These are phyloP conservation scores for Macrotyloma uniflorum DNA, from an alignment of 306 rosid genomes.

Conservation along the genomic window DNA sequence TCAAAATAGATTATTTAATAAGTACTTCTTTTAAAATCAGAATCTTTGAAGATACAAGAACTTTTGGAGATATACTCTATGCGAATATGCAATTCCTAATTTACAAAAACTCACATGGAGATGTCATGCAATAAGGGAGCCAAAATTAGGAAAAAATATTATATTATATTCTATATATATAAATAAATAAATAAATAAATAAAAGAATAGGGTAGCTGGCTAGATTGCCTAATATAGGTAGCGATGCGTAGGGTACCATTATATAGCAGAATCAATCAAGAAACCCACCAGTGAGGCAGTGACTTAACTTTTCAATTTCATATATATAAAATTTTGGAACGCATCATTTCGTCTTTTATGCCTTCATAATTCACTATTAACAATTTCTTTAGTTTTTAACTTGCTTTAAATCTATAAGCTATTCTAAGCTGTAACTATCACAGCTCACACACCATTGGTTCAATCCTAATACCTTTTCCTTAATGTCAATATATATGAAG, in stretches of 20 bases:
- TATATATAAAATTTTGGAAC: background rate
- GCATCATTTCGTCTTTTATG: background rate
- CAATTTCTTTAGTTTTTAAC: background rate
- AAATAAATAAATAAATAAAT: background rate
- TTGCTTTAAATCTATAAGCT: background rate
- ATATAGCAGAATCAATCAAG: slow-evolving; percentile 27
- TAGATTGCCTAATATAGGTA: background rate
- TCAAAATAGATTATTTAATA: too few species aligned
- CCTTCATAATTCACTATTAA: background rate
- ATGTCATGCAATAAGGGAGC: slow-evolving; percentile 12
- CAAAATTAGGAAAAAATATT: background rate
- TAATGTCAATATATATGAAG: background rate
- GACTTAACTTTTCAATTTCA: background rate
- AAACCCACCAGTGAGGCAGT: slow-evolving; percentile 11
- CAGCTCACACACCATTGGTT: background rate
- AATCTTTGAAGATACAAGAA: too few species aligned
- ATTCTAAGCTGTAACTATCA: background rate
- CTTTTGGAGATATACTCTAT: too few species aligned
- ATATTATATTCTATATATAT: too few species aligned
- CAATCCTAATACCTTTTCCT: background rate
- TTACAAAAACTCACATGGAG: background rate
- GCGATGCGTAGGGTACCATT: background rate
- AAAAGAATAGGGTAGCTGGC: background rate
- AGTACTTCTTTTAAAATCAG: too few species aligned
- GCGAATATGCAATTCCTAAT: background rate